Evolutionary conservation across 208 protist genomes (phyloP).

Genomic region (Leishmania aethiopica): DNA sequence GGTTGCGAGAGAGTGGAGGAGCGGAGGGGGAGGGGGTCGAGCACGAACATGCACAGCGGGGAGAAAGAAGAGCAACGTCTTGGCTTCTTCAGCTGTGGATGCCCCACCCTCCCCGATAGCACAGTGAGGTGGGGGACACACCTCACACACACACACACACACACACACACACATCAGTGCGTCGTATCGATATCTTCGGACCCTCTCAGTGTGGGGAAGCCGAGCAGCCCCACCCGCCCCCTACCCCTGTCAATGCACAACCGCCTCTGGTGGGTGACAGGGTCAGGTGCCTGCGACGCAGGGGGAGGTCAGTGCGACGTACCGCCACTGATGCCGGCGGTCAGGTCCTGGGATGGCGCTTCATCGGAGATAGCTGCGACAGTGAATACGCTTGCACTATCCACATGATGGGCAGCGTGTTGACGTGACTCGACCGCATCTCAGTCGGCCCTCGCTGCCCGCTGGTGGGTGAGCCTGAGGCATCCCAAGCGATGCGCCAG

Average conservation of each 20-base stretch:
- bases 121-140: not conserved
- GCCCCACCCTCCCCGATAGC: not conserved
- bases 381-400: not conserved
- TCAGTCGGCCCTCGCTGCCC: not conserved
- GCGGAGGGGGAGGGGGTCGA: not conserved
- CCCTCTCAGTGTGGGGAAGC: not conserved
- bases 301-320: not conserved
- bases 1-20: not conserved
- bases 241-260: too few species aligned
- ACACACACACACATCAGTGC: not conserved
- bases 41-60: not conserved
- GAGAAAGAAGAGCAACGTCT: not conserved
- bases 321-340: constrained; percentile 1
- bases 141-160: not conserved
- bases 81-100: not conserved
- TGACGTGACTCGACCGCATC: not conserved
- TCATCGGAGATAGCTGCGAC: not conserved
- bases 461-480: not conserved
- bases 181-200: not conserved
- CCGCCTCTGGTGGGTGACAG: too few species aligned
- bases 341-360: not conserved
- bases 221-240: not conserved
- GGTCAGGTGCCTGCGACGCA: too few species aligned
- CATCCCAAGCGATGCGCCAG: not conserved
- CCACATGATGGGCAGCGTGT: not conserved